These are phyloP conservation scores for Botrytis pseudocinerea DNA, from an alignment of 2,329 filamentous ascomycete species.

Conservation along the genomic window DNA sequence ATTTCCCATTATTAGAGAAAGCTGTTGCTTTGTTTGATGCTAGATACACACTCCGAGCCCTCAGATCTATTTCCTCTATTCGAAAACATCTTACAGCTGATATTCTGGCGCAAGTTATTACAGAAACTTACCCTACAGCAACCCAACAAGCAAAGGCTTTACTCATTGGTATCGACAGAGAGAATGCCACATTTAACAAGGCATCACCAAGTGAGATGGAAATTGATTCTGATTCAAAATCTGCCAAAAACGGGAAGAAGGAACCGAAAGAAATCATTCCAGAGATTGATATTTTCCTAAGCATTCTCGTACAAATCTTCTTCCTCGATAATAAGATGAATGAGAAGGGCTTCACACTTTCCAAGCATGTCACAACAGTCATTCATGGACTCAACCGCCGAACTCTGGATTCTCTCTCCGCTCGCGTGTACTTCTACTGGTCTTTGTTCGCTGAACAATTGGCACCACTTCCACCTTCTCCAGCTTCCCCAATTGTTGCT, in stretches of 20 bases:
- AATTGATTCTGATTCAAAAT: constrained; percentile 62
- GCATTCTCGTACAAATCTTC: constrained; percentile 82
- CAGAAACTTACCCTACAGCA: constrained; percentile 71
- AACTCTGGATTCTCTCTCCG: constrained; percentile 88
- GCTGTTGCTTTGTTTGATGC: constrained; percentile 92
- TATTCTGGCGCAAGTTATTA: constrained; percentile 77
- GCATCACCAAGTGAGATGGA: constrained; percentile 68
- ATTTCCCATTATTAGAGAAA: constrained; percentile 87
- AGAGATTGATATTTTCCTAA: constrained; percentile 86
- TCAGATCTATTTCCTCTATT: constrained; percentile 92
- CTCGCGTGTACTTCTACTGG: constrained; percentile 98
- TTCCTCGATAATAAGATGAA: constrained; percentile 83
- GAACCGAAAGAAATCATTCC: constrained; percentile 73
- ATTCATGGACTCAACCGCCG: constrained; percentile 89
- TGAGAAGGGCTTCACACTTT: constrained; percentile 81
- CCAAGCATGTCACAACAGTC: constrained; percentile 76
- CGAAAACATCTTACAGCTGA: constrained; percentile 86
- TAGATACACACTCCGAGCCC: constrained; percentile 88
- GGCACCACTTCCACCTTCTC: constrained; percentile 81
- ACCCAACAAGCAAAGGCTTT: constrained; percentile 67
- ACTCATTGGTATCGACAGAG: constrained; percentile 67
- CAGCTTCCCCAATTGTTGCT: constrained; percentile 80
- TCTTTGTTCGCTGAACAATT: constrained; percentile 93
- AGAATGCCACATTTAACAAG: constrained; percentile 62
- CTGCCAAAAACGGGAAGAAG: constrained; percentile 62